Conservation (phyloP, 768 basidiomycete species). For the Dacryopinax primogenitus region DNA sequence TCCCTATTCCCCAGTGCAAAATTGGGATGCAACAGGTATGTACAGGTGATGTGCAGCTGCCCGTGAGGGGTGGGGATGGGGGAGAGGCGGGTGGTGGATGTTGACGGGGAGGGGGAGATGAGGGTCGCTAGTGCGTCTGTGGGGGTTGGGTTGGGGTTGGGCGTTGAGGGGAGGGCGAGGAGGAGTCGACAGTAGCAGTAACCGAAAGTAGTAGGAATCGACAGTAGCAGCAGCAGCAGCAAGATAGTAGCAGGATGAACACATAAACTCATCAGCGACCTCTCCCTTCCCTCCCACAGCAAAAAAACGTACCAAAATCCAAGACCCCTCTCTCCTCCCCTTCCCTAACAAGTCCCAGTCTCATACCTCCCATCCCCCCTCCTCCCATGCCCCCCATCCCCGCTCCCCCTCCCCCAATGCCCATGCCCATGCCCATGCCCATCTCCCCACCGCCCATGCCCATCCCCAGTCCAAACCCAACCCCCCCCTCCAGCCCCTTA, state of each 20-base stretch:
- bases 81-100: background rate
- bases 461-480: background rate
- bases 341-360: background rate
- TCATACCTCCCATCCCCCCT: background rate
- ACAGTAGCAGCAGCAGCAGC: background rate
- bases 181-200: too few species aligned
- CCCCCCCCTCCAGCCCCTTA: background rate
- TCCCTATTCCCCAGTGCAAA: background rate
- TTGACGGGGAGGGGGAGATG: conserved; percentile 3
- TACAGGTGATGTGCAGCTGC: conserved; percentile 1
- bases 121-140: conserved; percentile 2
- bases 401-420: background rate
- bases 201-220: too few species aligned
- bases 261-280: background rate
- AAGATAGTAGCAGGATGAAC: background rate
- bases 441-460: too few species aligned
- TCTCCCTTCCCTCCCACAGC: background rate
- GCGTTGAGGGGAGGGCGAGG: too few species aligned
- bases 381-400: background rate
- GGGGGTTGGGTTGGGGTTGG: background rate
- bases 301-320: background rate
- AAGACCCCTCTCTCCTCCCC: background rate
- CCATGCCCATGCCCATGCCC: too few species aligned
- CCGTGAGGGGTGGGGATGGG: background rate
- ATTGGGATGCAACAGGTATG: background rate